Percentiles rank a stretch among this genome's conserved stretches.
Conservation (phyloP, 768 basidiomycete species). For the Tricholoma terreum region DNA sequence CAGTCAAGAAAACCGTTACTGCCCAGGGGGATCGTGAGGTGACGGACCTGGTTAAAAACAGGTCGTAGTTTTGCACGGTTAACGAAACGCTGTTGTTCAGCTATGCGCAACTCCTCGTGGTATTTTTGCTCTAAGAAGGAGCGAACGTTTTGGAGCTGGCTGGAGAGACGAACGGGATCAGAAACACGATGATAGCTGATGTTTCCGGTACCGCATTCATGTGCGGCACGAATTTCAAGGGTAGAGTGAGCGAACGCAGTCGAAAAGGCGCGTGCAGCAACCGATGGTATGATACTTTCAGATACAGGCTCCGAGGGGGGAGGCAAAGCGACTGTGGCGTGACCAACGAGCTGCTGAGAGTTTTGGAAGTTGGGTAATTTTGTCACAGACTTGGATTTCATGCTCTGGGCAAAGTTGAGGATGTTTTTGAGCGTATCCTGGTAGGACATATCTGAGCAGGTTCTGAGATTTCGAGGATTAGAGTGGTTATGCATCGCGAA, state of each 20-base stretch:
- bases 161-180: background rate
- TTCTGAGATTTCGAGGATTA: background rate
- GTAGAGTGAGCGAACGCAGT: background rate
- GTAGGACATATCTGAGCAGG: background rate
- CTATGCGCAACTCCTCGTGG: background rate
- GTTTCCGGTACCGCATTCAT: background rate
- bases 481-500: too few relatives aligned
- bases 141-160: background rate
- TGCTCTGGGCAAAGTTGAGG: background rate
- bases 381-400: background rate
- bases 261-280: background rate
- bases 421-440: background rate
- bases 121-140: background rate
- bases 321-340: background rate
- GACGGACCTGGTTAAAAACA: slow-evolving; percentile 7
- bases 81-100: background rate
- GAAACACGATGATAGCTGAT: background rate
- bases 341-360: background rate
- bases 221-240: background rate
- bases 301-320: background rate
- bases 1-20: background rate
- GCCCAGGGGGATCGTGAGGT: background rate
- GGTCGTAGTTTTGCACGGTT: slow-evolving; percentile 2
- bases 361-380: too few relatives aligned
- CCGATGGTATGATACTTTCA: background rate